phyloP scores from a whole-genome alignment of 306 rosid species.

The Rubus parviflorus region DNA sequence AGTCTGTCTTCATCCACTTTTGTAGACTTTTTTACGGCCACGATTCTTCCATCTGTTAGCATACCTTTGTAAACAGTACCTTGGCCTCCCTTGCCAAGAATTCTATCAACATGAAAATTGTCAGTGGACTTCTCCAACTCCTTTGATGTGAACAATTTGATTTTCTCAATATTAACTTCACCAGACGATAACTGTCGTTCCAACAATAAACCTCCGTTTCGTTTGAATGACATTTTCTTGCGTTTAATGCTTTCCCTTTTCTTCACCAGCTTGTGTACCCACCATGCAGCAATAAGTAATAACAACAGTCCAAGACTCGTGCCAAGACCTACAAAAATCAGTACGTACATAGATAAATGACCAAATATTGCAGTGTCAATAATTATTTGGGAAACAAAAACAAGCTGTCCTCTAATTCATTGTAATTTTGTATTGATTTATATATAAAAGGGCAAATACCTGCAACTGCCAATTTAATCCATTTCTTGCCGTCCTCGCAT shows the following conservation, averaged over 20 bases:
- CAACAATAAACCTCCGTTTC: conserved; percentile 13
- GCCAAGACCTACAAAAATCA: background rate
- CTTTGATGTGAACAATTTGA: conserved; percentile 17
- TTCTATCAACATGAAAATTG: conserved; percentile 16
- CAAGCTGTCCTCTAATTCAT: background rate
- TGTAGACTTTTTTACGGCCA: conserved; percentile 18
- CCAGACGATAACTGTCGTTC: conserved; percentile 4
- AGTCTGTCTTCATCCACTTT: background rate
- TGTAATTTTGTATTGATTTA: background rate
- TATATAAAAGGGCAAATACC: background rate
- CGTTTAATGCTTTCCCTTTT: background rate
- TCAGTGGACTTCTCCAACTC: conserved; percentile 28
- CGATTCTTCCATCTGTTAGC: conserved; percentile 20
- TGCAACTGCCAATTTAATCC: background rate
- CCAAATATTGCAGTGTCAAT: background rate
- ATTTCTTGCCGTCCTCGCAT: background rate
- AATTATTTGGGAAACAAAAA: background rate
- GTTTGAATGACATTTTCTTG: background rate
- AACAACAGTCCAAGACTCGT: background rate
- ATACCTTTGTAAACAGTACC: conserved; percentile 27
- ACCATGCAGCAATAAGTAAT: background rate
- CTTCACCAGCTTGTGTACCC: background rate
- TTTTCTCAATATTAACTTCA: conserved; percentile 16
- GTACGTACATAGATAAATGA: background rate
- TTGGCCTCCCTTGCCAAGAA: conserved; percentile 27